Conservation (phyloP, 352 stramenopile genomes). For the Thalassiosira sp. region DNA sequence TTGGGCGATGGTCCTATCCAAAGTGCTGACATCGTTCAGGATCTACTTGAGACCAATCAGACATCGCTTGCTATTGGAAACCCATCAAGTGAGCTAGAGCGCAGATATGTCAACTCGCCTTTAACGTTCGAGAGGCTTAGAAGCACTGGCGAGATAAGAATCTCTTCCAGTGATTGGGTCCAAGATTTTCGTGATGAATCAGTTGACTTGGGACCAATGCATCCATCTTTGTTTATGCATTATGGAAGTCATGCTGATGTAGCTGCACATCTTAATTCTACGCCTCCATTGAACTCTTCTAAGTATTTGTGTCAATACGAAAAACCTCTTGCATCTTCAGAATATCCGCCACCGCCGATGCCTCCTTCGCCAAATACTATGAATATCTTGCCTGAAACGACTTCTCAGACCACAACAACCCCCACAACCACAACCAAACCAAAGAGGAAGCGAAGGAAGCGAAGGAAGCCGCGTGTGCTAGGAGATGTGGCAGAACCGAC, state of each 20-base stretch:
- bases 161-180: conserved; percentile 12
- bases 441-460: too few species aligned
- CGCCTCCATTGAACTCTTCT: neutral
- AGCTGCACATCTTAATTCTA: neutral
- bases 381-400: too few species aligned
- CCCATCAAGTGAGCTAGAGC: too few species aligned
- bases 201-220: conserved; percentile 2
- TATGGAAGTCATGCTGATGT: too few species aligned
- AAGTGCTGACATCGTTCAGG: conserved; percentile 1
- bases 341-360: neutral
- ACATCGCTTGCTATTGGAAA: conserved; percentile 1
- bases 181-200: neutral
- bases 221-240: conserved; percentile 9
- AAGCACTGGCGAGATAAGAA: conserved; percentile 6
- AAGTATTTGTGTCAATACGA: too few species aligned
- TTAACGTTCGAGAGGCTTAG: neutral
- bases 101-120: too few species aligned
- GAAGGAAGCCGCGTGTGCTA: too few species aligned
- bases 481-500: neutral
- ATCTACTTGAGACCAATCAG: neutral
- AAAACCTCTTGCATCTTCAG: neutral
- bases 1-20: neutral
- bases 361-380: neutral
- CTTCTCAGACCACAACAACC: too few species aligned
- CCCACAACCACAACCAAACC: too few species aligned